Conservation (phyloP, 768 basidiomycete species). For the Piloderma croceum region DNA sequence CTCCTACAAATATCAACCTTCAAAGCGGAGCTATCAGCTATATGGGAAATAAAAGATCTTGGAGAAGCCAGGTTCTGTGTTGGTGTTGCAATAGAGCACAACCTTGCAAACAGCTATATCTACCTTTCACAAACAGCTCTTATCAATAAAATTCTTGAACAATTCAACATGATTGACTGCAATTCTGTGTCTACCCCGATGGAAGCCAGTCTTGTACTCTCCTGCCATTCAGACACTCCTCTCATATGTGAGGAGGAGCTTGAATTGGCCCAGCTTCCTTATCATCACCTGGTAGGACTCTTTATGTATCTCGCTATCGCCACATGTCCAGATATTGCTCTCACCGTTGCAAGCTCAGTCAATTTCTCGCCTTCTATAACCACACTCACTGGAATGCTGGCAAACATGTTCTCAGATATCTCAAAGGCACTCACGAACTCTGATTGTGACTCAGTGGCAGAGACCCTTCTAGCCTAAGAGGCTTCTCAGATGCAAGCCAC, state of each 20-base stretch:
- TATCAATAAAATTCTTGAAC: too few species aligned
- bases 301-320: conserved; percentile 21
- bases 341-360: conserved; percentile 16
- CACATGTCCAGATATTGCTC: conserved; percentile 22
- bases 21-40: conserved; percentile 14
- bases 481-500: too few species aligned
- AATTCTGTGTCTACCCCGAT: too few species aligned
- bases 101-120: too few species aligned
- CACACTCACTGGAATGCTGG: conserved; percentile 17
- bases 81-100: conserved; percentile 20
- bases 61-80: conserved; percentile 17
- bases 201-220: too few species aligned
- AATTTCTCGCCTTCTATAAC: conserved; percentile 23
- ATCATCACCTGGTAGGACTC: conserved; percentile 11
- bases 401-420: conserved; percentile 12
- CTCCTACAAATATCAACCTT: conserved; percentile 13
- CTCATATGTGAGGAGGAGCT: background rate
- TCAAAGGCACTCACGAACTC: conserved; percentile 16
- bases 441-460: too few species aligned
- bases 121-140: too few species aligned
- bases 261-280: conserved; percentile 8
- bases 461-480: too few species aligned
- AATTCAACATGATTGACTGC: too few species aligned
- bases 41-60: conserved; percentile 23
- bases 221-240: too few species aligned